Base-by-base conservation (phyloP, 140 eudicot species). In the Bidens hawaiensis region DNA sequence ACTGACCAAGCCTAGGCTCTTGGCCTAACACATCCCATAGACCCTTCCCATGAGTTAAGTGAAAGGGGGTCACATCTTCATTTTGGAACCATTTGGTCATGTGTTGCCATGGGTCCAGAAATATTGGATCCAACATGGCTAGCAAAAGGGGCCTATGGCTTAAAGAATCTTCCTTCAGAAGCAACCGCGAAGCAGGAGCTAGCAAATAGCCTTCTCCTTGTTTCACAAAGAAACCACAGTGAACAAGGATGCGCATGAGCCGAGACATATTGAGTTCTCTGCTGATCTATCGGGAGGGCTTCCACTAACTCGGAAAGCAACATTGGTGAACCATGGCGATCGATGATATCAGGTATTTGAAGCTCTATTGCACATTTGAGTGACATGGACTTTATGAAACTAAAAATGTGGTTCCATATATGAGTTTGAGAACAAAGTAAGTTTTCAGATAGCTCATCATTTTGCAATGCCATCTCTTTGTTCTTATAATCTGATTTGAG, bases 291-390 rank as follows among this genome's bases (percentile, higher is more conserved):
- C 34, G 67, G n/a, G 21, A 78, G 72, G 2, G 79, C 72, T 0
- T 50, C 46, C 0, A 56, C 68, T 2, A 78, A 63, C 26, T 66
- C 76, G 11, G 47, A 26, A 3, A 54, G 65, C 33, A 15, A 18
- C 65, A 78, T 81, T 11, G 83, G 85, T 15, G 53, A 17, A 14
- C 77, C 88, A 62, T 81, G 83, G 4, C 65, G 63, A 75, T 81
- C 47, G 21, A 81, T 75, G 40, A 72, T 47, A 31, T 78, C 82
- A 0, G 93, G 82, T 9, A 84, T 68, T 60, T 72, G 64, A 9
- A 81, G 67, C 48, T 81, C 60, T 27, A 84, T 18, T 1, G 84
- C 87, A 46, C 84, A 80, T 77, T 81, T 75, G 25, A 84, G 76
- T 4, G 74, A 48, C 87, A 81, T 72, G 21, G 87, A 78, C 55